Evolutionary conservation across 371 early-diverging fungal genomes (phyloP), one percentile per base, ranked within the genome.

Genomic region (Smittium culicis): DNA sequence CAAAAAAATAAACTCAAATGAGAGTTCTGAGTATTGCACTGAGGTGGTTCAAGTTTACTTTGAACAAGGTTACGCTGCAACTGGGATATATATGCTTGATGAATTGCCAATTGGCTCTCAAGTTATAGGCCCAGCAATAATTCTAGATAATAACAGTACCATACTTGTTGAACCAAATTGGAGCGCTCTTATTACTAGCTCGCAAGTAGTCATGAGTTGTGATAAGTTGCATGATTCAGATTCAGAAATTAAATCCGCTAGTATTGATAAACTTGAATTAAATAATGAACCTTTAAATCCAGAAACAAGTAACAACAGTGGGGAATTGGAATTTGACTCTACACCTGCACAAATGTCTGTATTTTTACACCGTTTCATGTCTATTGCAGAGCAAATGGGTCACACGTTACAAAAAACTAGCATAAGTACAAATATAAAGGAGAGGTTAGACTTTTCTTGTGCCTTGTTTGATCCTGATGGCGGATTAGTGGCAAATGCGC

Each of bases 371-470:
- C 85, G 98, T 1, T 97, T 97, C 71, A 97, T 97, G 98, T 84
- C 86, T 66, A 96, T 97, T 75, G 98, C 96, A 17, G 95, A 96
- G 71, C 94, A 96, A 77, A 96, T 96, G 97, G 97, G 97, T 20
- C 81, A 88, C 27, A 91, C 94, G 1, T 74, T 96, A 28, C 92
- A 94, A 74, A 91, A 93, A 77, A 97, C 98, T 0, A 82, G 94
- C 30, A 88, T 96, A 35, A 90, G 91, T 32, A 94, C 96, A 29
- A 97, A 97, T 67, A 96, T 97, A 75, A 97, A 97, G 72, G 98
- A 97, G 71, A 86, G 98, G 30, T 77, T 91, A 70, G 98, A 97
- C 72, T 97, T 97, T 70, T 91, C 91, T 0, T 97, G 98, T 72
- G 98, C 96, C 0, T 74, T 96, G n/a, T 97, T 95, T 81, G 92